A percentile compares a stretch with the other conserved stretches of the same genome.
phyloP scores from a whole-genome alignment of 2,329 filamentous ascomycete species.

The Metarhizium rileyi region DNA sequence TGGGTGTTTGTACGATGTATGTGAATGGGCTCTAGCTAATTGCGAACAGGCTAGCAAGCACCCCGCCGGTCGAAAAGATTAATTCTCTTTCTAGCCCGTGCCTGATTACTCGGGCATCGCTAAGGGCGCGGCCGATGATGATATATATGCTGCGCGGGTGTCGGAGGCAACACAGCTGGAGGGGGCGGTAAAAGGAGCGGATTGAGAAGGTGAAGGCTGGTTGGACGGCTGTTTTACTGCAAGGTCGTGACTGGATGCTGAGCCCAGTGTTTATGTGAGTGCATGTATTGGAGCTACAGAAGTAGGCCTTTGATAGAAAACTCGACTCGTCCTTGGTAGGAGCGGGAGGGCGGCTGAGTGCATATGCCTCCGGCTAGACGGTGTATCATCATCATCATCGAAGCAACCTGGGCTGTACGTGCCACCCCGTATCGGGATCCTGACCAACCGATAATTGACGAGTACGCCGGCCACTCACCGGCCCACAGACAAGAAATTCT shows the following conservation, averaged over 20 bases:
- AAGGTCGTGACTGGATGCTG: conserved; percentile 38
- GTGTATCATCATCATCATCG: too few species aligned
- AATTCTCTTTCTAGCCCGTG: conserved; percentile 48
- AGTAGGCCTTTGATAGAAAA: too few species aligned
- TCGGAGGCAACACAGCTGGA: conserved; percentile 37
- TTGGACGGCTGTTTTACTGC: conserved; percentile 42
- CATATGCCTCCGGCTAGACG: too few species aligned
- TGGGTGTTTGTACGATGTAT: neutral
- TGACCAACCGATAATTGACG: too few species aligned
- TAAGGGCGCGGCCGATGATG: conserved; percentile 47
- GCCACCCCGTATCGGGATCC: too few species aligned
- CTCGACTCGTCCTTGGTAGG: too few species aligned
- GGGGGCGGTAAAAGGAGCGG: conserved; percentile 38
- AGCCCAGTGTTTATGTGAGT: neutral
- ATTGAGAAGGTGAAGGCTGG: conserved; percentile 41
- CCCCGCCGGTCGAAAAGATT: conserved; percentile 51
- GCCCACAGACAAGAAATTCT: neutral
- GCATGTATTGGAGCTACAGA: too few species aligned
- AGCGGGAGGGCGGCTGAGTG: too few species aligned
- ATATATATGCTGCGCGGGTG: conserved; percentile 39
- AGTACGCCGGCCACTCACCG: too few species aligned
- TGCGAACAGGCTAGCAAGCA: conserved; percentile 44
- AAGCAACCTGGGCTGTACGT: too few species aligned
- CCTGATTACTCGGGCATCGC: conserved; percentile 53
- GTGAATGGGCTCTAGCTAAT: conserved; percentile 7